phyloP scores from a whole-genome alignment of 306 rosid species.

The Castanopsis chinensis region DNA sequence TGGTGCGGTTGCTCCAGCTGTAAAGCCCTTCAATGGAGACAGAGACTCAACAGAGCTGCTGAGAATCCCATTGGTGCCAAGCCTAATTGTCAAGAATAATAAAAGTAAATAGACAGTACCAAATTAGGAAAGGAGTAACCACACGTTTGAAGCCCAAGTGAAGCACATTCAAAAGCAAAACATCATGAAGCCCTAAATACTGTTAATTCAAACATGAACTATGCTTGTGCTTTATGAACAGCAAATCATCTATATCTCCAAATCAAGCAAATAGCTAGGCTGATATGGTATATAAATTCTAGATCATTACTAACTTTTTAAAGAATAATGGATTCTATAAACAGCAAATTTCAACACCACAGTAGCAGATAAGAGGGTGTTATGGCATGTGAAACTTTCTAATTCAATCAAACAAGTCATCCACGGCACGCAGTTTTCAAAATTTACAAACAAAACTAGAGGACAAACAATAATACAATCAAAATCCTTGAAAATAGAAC shows the following conservation, averaged over 20 bases:
- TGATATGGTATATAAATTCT: background rate
- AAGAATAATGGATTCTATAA: constrained; percentile 17
- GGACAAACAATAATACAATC: background rate
- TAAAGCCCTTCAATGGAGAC: constrained; percentile 65
- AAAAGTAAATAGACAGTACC: constrained; percentile 18
- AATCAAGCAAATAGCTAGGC: constrained; percentile 10
- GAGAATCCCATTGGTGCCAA: constrained; percentile 75
- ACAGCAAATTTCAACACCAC: constrained; percentile 9
- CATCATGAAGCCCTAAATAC: constrained; percentile 6
- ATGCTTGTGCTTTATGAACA: background rate
- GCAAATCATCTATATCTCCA: background rate
- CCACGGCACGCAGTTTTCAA: background rate
- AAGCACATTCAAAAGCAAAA: background rate
- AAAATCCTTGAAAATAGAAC: background rate
- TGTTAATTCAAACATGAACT: constrained; percentile 23
- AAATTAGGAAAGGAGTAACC: constrained; percentile 19
- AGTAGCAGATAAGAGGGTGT: background rate
- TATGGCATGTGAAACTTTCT: background rate
- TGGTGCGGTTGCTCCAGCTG: constrained; percentile 38
- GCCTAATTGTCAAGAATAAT: constrained; percentile 44
- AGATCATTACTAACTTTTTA: constrained; percentile 26
- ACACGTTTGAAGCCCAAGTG: constrained; percentile 18
- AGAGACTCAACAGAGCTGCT: constrained; percentile 73
- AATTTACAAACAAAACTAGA: background rate
- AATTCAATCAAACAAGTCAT: background rate